A percentile compares a stretch with the other conserved stretches of the same genome.
Evolutionary conservation across 305 asterid genomes (phyloP).

Genomic region (Ajuga reptans): DNA sequence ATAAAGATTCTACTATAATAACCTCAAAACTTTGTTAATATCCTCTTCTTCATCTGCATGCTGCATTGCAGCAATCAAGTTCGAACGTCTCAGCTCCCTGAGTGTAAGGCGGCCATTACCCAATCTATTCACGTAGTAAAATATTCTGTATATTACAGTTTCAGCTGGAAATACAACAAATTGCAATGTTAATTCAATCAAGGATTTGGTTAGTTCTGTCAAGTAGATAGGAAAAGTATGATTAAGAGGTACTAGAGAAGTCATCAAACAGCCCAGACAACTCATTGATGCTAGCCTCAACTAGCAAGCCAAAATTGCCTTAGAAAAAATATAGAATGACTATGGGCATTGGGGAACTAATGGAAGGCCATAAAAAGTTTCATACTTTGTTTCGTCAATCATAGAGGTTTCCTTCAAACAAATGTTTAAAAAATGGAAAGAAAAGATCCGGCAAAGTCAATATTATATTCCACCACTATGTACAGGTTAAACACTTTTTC

Average conservation of each 20-base stretch:
- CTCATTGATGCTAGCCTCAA: conserved; percentile 9
- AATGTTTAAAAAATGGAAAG: background rate
- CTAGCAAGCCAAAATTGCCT: conserved; percentile 19
- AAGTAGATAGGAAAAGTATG: conserved; percentile 20
- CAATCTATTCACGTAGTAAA: conserved; percentile 90
- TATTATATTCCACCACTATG: background rate
- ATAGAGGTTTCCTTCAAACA: background rate
- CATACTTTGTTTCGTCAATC: conserved; percentile 6
- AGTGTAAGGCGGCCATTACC: conserved; percentile 84
- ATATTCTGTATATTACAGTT: conserved; percentile 94
- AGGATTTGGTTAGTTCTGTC: conserved; percentile 15
- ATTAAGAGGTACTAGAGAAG: conserved; percentile 18
- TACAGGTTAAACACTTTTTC: background rate
- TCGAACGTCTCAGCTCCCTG: conserved; percentile 84
- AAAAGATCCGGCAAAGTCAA: background rate
- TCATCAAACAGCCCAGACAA: conserved; percentile 23
- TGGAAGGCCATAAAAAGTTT: background rate
- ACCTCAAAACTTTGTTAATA: conserved; percentile 94
- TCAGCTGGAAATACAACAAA: conserved; percentile 77
- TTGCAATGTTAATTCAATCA: conserved; percentile 34
- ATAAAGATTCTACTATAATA: conserved; percentile 15
- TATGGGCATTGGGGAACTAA: conserved; percentile 15
- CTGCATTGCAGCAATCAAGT: conserved; percentile 86
- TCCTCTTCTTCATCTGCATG: conserved; percentile 99
- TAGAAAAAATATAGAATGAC: conserved; percentile 10